Base-by-base conservation (phyloP, 2,329 filamentous ascomycete genomes). In the Canariomyces notabilis region DNA sequence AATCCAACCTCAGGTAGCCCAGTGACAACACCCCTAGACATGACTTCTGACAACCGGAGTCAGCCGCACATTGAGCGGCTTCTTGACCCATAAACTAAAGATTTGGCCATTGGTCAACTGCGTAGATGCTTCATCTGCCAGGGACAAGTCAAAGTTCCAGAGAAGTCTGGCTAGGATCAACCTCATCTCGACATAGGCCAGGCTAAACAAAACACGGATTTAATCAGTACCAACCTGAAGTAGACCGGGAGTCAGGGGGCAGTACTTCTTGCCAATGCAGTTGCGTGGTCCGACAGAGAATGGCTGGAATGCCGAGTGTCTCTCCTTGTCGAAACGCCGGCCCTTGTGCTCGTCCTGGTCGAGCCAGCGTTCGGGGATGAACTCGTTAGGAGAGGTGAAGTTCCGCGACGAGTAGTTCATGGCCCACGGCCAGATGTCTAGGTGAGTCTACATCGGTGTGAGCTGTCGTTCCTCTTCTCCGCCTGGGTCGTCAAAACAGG, bases 221-320 rank as follows among this genome's bases (percentile, higher is more conserved):
- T 4, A 1, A 9, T 51, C 21, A 51, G 41, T 15, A 36, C 38
- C 18, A n/a, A 4, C 15, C n/a, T 4, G 23, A 19, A 9, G 7
- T 20, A n/a, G 7, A 5, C 18, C 23, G 8, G 5, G 23, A 14
- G 6, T 6, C 8, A 6, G 8, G 14, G 18, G 2, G 8, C 59
- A 68, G 56, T 59, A 72, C 70, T 74, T 74, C 51, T 65, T 65
- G 0, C 72, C 72, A 16, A 75, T 65, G 44, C 72, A 76, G 19
- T 72, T 71, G 0, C 72, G 59, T 5, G 73, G 68, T 0, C 73
- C 72, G 5, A 69, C 49, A 1, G 64, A 65, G 43, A 76, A 74
- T 1, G 72, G 69, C 56, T 73, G 67, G 26, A 69, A 59, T 1
- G 64, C 65, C 0, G 64, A 61, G 19, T 61, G 61, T 29, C 62